Percentiles rank a stretch among this genome's conserved stretches.
These are phyloP conservation scores for Astrothelium subdiscretum DNA, from an alignment of 495 filamentous ascomycete species.

Conservation along the genomic window DNA sequence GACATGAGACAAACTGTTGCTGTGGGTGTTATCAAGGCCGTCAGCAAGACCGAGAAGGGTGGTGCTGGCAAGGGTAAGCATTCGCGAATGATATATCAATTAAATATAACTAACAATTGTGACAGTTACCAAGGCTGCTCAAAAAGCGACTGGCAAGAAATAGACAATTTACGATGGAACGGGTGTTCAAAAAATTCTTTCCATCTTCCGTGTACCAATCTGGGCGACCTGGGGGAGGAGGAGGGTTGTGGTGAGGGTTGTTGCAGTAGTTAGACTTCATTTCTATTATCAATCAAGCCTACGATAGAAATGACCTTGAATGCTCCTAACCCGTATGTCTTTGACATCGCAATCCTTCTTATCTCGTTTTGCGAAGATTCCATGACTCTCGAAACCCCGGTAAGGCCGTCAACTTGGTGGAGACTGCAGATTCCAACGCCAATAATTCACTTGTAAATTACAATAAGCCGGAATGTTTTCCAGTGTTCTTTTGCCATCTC, in stretches of 20 bases:
- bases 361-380: too few relatives aligned
- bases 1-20: conserved; percentile 63
- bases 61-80: conserved; percentile 57
- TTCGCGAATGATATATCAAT: too few relatives aligned
- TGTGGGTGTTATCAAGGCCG: conserved; percentile 86
- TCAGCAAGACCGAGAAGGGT: conserved; percentile 60
- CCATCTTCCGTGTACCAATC: background rate
- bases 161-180: conserved; percentile 26
- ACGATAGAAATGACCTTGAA: background rate
- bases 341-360: too few relatives aligned
- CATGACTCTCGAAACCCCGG: too few relatives aligned
- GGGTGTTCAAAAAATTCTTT: conserved; percentile 3
- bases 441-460: too few relatives aligned
- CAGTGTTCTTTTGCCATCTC: too few relatives aligned
- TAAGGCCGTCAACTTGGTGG: too few relatives aligned
- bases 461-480: too few relatives aligned
- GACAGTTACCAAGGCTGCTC: conserved; percentile 64
- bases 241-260: background rate
- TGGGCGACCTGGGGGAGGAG: background rate
- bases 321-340: too few relatives aligned
- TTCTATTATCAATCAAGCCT: conserved; percentile 2
- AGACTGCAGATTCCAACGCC: too few relatives aligned
- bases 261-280: conserved; percentile 1
- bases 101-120: too few relatives aligned
- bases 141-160: conserved; percentile 58